Evolutionary conservation across 208 protist genomes (phyloP).

Genomic region (Spongospora subterranea): DNA sequence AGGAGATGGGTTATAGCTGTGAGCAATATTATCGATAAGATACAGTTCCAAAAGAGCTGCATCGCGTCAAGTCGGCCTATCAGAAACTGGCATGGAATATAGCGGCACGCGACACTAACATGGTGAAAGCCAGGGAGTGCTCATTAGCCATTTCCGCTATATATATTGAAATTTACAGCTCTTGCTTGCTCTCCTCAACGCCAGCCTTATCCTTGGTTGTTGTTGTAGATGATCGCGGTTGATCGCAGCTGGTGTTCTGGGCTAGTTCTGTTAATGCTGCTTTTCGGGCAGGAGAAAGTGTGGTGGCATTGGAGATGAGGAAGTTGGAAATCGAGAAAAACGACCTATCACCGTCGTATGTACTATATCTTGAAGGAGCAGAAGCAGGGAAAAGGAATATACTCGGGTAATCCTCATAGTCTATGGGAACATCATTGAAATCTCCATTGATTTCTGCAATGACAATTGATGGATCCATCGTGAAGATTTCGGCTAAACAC

Average conservation of each 20-base stretch:
- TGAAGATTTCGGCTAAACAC: background rate
- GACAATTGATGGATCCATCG: background rate
- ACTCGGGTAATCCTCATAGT: background rate
- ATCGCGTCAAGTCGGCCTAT: no score
- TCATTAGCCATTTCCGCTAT: no score
- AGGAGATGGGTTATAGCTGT: slow-evolving; percentile 12
- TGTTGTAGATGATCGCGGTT: no score
- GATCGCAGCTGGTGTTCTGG: no score
- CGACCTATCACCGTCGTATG: background rate
- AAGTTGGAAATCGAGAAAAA: background rate
- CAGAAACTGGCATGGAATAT: no score
- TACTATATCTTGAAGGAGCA: background rate
- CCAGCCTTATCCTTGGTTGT: no score
- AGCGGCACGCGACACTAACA: no score
- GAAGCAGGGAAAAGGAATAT: background rate
- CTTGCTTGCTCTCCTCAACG: no score
- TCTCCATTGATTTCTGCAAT: background rate
- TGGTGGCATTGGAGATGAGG: background rate
- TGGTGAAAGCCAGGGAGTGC: no score
- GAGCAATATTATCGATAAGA: background rate
- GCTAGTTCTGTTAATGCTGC: no score
- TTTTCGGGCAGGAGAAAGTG: background rate
- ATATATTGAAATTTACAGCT: no score
- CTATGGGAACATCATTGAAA: background rate
- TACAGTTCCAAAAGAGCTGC: slow-evolving; percentile 5